A percentile compares a stretch with the other conserved stretches of the same genome.
Conservation (phyloP, 148 eudicot species). For the Spergularia bocconei region DNA sequence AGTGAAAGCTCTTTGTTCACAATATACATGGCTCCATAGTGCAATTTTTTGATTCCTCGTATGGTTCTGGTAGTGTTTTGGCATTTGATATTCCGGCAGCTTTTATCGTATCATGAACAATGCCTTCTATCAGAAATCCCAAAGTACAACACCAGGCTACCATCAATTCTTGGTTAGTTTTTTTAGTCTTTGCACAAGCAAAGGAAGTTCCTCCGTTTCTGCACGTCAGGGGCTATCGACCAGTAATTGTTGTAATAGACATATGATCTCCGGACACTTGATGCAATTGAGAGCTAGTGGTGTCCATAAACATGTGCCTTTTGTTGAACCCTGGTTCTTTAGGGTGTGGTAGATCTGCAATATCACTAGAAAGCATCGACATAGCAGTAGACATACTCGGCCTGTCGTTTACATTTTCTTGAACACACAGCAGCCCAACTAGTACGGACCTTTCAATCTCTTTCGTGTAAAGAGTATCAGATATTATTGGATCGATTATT, state of each 20-base stretch:
- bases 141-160: no score
- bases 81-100: no score
- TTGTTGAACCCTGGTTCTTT: conserved; percentile 13
- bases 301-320: conserved; percentile 10
- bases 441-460: conserved; percentile 38
- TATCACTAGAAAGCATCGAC: conserved; percentile 33
- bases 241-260: conserved; percentile 4
- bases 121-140: no score
- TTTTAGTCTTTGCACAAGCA: background rate
- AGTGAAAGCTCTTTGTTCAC: no score
- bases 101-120: no score
- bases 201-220: background rate
- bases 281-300: background rate
- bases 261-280: conserved; percentile 1
- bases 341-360: conserved; percentile 11
- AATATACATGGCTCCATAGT: no score
- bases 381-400: conserved; percentile 39
- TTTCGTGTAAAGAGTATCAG: background rate
- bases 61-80: no score
- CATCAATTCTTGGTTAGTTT: no score
- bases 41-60: no score
- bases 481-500: conserved; percentile 31
- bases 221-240: background rate
- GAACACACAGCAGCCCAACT: conserved; percentile 56
- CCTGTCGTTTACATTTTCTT: conserved; percentile 39